Conservation (phyloP, 2,329 filamentous ascomycete genomes). For the Ophiostoma sp. region DNA sequence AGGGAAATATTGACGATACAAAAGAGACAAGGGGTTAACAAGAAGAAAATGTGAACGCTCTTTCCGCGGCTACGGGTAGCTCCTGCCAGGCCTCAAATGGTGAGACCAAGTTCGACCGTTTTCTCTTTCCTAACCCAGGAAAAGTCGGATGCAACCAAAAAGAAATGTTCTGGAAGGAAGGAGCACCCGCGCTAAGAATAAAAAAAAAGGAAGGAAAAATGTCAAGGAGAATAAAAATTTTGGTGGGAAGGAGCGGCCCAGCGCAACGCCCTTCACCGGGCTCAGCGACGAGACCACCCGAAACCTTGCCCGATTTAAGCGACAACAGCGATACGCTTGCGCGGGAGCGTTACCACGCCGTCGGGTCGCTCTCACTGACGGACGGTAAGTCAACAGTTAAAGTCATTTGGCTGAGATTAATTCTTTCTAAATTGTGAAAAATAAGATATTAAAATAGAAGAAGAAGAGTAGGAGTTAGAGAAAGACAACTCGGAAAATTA, state of each 20-base stretch:
- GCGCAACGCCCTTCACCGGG: background rate
- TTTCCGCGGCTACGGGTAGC: background rate
- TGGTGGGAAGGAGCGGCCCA: background rate
- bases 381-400: too few relatives aligned
- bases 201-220: background rate
- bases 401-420: too few relatives aligned
- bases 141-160: slow-evolving; percentile 6
- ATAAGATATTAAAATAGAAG: too few relatives aligned
- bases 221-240: background rate
- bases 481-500: too few relatives aligned
- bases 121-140: background rate
- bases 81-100: background rate
- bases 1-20: background rate
- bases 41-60: background rate
- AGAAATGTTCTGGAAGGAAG: slow-evolving; percentile 12
- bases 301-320: background rate
- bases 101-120: slow-evolving; percentile 1
- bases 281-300: background rate
- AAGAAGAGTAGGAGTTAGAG: too few relatives aligned
- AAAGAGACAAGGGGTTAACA: background rate
- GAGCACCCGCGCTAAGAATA: background rate
- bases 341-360: background rate
- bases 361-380: background rate
- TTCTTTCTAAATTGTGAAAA: too few relatives aligned
- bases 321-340: background rate